A percentile compares a stretch with the other conserved stretches of the same genome.
Evolutionary conservation across 1,284 basidiomycete species (phyloP).

Genomic region (Ceratorhiza oryzae-sativae): DNA sequence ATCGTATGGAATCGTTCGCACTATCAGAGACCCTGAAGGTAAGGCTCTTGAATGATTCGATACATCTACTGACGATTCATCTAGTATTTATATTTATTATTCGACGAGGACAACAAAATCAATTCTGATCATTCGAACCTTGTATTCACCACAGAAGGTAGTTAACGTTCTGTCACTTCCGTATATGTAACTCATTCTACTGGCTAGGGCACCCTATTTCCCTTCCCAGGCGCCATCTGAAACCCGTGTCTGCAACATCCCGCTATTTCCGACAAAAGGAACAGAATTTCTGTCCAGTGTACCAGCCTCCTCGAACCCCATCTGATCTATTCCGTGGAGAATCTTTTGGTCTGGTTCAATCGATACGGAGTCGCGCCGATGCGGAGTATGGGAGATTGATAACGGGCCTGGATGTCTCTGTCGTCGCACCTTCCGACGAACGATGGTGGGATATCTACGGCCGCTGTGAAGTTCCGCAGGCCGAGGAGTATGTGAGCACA

Average conservation of each 20-base stretch:
- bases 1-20: constrained; percentile 93
- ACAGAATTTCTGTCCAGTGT: constrained; percentile 64
- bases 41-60: constrained; percentile 42
- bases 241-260: constrained; percentile 63
- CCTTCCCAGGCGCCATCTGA: constrained; percentile 63
- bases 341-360: constrained; percentile 63
- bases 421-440: constrained; percentile 44
- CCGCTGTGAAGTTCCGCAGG: constrained; percentile 72
- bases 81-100: constrained; percentile 89
- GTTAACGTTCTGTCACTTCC: background rate
- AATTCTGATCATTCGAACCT: constrained; percentile 79
- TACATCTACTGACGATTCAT: background rate
- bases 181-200: background rate
- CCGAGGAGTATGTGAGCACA: constrained; percentile 72
- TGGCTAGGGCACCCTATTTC: constrained; percentile 76
- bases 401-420: constrained; percentile 53
- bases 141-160: constrained; percentile 87
- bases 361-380: constrained; percentile 74
- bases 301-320: constrained; percentile 57
- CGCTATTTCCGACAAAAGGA: constrained; percentile 64
- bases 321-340: constrained; percentile 50
- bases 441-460: constrained; percentile 68
- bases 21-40: constrained; percentile 91
- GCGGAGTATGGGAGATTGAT: constrained; percentile 78
- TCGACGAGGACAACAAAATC: constrained; percentile 82